A percentile compares a stretch with the other conserved stretches of the same genome.
Evolutionary conservation across 129 eudicot genomes (phyloP).

Genomic region (Oenanthe sinensis): DNA sequence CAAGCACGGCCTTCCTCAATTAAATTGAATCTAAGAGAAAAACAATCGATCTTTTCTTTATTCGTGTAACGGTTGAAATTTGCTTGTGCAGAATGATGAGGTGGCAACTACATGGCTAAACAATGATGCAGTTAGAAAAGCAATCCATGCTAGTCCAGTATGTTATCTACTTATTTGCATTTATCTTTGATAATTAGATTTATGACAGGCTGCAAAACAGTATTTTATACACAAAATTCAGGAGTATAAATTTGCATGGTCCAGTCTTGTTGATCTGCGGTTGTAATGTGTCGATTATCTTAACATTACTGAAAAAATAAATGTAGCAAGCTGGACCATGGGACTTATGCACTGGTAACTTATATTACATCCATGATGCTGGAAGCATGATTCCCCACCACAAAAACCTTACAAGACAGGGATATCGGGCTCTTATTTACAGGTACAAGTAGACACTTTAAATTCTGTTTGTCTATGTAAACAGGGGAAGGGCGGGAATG

Average conservation of each 20-base stretch:
- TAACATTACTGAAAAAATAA: background rate
- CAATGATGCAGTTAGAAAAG: slow-evolving; percentile 28
- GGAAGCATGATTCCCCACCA: slow-evolving; percentile 58
- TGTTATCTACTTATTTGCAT: background rate
- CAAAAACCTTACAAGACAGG: slow-evolving; percentile 32
- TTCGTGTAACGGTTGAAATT: background rate
- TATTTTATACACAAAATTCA: background rate
- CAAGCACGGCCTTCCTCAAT: background rate
- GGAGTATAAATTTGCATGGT: background rate
- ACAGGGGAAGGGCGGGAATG: background rate
- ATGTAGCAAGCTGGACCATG: slow-evolving; percentile 29
- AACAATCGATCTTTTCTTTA: background rate
- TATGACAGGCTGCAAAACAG: background rate
- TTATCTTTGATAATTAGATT: background rate
- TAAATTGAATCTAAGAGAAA: background rate
- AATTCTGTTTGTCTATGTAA: background rate
- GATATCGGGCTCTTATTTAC: slow-evolving; percentile 40
- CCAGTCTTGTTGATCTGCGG: background rate
- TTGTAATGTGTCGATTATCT: background rate
- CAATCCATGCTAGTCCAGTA: slow-evolving; percentile 42
- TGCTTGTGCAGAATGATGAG: slow-evolving; percentile 35
- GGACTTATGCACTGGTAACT: slow-evolving; percentile 18
- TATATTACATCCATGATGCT: slow-evolving; percentile 25
- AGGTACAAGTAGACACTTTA: slow-evolving; percentile 20
- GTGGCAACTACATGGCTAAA: slow-evolving; percentile 46